Base-by-base conservation (phyloP, 1,284 basidiomycete species). In the Marasmius fiardii region DNA sequence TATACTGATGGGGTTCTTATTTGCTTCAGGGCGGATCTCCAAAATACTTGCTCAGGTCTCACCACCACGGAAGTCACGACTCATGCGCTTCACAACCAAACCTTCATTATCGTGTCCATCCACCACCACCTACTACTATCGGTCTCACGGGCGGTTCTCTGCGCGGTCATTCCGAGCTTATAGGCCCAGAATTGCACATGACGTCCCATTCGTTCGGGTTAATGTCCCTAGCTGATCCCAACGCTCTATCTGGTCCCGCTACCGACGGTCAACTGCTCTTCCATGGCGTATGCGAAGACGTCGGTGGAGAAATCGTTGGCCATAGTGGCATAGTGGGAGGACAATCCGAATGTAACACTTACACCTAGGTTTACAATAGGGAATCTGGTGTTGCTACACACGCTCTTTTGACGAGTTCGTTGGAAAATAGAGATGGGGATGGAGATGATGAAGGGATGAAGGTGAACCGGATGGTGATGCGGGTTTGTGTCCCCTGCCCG, bases 191-290 rank as follows among this genome's bases (percentile, higher is more conserved):
- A 53, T 55, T 48, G 61, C 53, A 58, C 64, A 64, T 43, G 79
- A 80, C 3, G 83, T 90, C 65, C 84, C 81, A 2, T 80, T 76
- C 44, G 83, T 88, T 90, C 65, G 87, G 85, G 4, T 75, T 85
- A 52, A 81, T 90, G 84, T 81, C 80, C 21, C 75, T 90, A 51
- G 86, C 88, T 58, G 86, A 89, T 63, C 80, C 82, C 2, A 78
- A 78, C 56, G 82, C 83, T 8, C 72, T 88, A 31, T 83, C 84
- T 0, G 81, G 83, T 1, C 71, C 87, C 43, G 69, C 81, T 2
- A 67, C 65, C 14, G 82, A 85, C 57, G 79, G 76, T 2, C 74
- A 76, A 14, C 80, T 85, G 0, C 88, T 88, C 73, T 88, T 89
- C 66, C 78, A 75, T 43, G 65, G 68, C 24, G 45, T 18, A 4